Evolutionary conservation across 2,329 filamentous ascomycete species (phyloP).

Genomic region (Diatrype stigma): DNA sequence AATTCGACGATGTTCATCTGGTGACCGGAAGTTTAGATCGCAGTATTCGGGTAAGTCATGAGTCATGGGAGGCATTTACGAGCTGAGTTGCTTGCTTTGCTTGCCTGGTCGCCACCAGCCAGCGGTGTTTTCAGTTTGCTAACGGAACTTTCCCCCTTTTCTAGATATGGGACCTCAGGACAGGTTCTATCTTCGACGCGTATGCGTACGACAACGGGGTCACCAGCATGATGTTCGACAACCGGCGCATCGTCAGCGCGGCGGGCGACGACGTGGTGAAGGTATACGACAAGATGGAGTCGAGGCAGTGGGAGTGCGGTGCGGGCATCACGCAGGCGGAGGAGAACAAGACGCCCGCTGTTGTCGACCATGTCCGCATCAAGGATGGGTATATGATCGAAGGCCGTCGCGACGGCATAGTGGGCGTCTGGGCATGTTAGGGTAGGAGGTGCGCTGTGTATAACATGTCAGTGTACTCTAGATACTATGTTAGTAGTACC

Average conservation of each 20-base stretch:
- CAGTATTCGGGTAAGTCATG: slow-evolving; percentile 77
- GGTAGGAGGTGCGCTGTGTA: slow-evolving; percentile 1
- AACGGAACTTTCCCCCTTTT: slow-evolving; percentile 20
- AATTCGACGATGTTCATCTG: slow-evolving; percentile 93
- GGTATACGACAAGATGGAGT: slow-evolving; percentile 96
- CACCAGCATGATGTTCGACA: slow-evolving; percentile 96
- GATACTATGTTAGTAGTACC: background rate
- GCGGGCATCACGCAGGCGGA: slow-evolving; percentile 70
- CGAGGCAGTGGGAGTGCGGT: slow-evolving; percentile 93
- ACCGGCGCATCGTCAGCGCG: slow-evolving; percentile 81
- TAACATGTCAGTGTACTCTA: background rate
- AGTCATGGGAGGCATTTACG: background rate
- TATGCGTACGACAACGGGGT: slow-evolving; percentile 92
- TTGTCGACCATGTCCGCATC: slow-evolving; percentile 82
- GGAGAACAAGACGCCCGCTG: slow-evolving; percentile 58
- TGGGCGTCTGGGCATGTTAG: slow-evolving; percentile 73
- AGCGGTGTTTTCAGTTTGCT: slow-evolving; percentile 9
- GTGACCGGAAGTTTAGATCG: slow-evolving; percentile 91
- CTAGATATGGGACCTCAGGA: slow-evolving; percentile 97
- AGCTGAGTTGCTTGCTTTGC: background rate
- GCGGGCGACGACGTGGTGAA: slow-evolving; percentile 93
- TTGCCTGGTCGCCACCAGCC: background rate
- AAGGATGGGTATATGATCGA: slow-evolving; percentile 93
- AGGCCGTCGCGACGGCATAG: slow-evolving; percentile 78
- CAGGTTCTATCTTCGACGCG: slow-evolving; percentile 90